These are phyloP conservation scores for Botrytis galanthina DNA, from an alignment of 2,329 filamentous ascomycete genomes.

Conservation along the genomic window DNA sequence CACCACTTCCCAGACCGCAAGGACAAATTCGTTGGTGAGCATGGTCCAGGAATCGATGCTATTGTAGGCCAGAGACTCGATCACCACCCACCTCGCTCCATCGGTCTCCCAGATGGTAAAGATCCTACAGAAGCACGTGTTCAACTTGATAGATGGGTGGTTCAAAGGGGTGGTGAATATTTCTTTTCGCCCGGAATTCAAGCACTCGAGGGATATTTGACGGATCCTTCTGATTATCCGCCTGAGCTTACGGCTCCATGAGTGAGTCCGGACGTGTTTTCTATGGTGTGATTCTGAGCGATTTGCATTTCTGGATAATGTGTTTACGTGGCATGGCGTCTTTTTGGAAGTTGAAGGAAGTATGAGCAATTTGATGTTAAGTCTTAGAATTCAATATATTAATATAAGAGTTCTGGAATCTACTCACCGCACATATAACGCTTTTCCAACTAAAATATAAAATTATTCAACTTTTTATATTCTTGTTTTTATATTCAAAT, in stretches of 20 bases:
- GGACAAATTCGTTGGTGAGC: conserved; percentile 20
- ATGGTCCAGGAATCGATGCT: conserved; percentile 40
- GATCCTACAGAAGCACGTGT: conserved; percentile 27
- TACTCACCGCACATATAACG: too few species aligned
- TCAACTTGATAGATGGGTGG: conserved; percentile 41
- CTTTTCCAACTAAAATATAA: too few species aligned
- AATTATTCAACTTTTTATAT: too few species aligned
- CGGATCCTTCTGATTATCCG: not conserved
- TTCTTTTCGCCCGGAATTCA: conserved; percentile 47
- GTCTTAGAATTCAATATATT: too few species aligned
- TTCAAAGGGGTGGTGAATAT: conserved; percentile 46
- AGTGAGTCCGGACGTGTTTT: not conserved
- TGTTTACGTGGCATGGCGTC: not conserved
- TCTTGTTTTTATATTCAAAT: too few species aligned
- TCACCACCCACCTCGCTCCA: conserved; percentile 25
- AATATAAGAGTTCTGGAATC: too few species aligned
- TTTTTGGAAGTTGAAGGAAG: too few species aligned
- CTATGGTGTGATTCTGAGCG: not conserved
- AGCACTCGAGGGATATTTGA: conserved; percentile 28
- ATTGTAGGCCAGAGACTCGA: conserved; percentile 39
- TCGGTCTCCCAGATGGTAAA: conserved; percentile 31
- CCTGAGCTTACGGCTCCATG: not conserved
- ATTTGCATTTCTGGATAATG: not conserved
- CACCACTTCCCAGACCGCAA: conserved; percentile 28
- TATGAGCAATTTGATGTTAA: not conserved